phyloP scores from a whole-genome alignment of 2,329 filamentous ascomycete genomes.

The Aureobasidium sp. region DNA sequence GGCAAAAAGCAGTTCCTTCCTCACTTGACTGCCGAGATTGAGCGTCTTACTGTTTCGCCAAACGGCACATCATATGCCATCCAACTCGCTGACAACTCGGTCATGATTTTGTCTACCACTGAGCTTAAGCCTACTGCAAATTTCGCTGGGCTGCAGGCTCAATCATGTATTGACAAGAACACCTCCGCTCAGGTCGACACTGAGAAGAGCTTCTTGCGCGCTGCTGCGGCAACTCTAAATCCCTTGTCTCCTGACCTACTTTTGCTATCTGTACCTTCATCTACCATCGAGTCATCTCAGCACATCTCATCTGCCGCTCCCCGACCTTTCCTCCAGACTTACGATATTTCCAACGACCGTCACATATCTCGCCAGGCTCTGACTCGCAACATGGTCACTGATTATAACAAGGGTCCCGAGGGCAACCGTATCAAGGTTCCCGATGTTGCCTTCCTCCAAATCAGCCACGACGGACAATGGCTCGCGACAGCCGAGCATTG shows the following conservation, averaged over 20 bases:
- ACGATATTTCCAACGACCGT: constrained; percentile 71
- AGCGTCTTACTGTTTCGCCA: constrained; percentile 75
- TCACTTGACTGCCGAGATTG: constrained; percentile 79
- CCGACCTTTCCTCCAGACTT: constrained; percentile 68
- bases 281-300: constrained; percentile 16
- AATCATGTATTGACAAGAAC: constrained; percentile 13
- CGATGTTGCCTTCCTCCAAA: constrained; percentile 64
- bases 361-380: constrained; percentile 83
- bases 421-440: constrained; percentile 69
- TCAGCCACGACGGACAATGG: constrained; percentile 79
- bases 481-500: constrained; percentile 89
- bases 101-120: constrained; percentile 82
- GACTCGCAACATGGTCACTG: constrained; percentile 78
- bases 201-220: constrained; percentile 14
- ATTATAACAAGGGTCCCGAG: constrained; percentile 66
- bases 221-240: constrained; percentile 33
- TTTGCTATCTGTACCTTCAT: constrained; percentile 41
- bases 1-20: constrained; percentile 75
- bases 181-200: constrained; percentile 32
- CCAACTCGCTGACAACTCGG: constrained; percentile 84
- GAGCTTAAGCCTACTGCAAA: constrained; percentile 81
- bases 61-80: constrained; percentile 74
- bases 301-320: constrained; percentile 27
- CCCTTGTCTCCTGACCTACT: constrained; percentile 35
- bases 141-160: constrained; percentile 70